phyloP scores from a whole-genome alignment of 1,284 basidiomycete genomes.

The Trichosporon coremiiforme region DNA sequence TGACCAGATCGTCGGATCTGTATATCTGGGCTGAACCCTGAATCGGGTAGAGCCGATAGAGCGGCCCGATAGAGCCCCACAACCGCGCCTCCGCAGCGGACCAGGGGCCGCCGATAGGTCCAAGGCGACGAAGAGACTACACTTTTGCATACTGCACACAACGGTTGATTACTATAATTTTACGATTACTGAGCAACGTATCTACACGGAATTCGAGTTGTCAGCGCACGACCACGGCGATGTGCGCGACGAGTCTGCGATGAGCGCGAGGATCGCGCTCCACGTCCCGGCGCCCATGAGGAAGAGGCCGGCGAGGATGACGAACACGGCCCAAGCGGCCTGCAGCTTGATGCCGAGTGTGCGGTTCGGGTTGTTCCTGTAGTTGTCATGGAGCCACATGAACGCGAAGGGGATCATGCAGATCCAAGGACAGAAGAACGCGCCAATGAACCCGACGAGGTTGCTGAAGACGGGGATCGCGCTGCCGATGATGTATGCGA shows the following conservation, averaged over 20 bases:
- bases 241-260: slow-evolving; percentile 30
- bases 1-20: background rate
- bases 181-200: background rate
- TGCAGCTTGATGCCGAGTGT: background rate
- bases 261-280: slow-evolving; percentile 40
- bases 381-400: slow-evolving; percentile 46
- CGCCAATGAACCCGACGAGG: slow-evolving; percentile 39
- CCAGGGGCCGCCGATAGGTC: no score
- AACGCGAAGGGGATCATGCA: slow-evolving; percentile 31
- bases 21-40: background rate
- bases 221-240: slow-evolving; percentile 43
- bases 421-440: slow-evolving; percentile 33
- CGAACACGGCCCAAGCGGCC: slow-evolving; percentile 21
- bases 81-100: no score
- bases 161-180: background rate
- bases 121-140: background rate
- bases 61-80: no score
- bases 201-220: slow-evolving; percentile 25
- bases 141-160: background rate
- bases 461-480: slow-evolving; percentile 35
- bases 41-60: background rate
- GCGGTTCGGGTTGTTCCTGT: slow-evolving; percentile 13
- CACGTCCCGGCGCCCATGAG: slow-evolving; percentile 43
- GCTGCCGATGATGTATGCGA: slow-evolving; percentile 30
- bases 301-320: slow-evolving; percentile 37